A percentile compares a stretch with the other conserved stretches of the same genome.
Evolutionary conservation across 345 rosid species (phyloP).

Genomic region (Eutrema heterophyllum): DNA sequence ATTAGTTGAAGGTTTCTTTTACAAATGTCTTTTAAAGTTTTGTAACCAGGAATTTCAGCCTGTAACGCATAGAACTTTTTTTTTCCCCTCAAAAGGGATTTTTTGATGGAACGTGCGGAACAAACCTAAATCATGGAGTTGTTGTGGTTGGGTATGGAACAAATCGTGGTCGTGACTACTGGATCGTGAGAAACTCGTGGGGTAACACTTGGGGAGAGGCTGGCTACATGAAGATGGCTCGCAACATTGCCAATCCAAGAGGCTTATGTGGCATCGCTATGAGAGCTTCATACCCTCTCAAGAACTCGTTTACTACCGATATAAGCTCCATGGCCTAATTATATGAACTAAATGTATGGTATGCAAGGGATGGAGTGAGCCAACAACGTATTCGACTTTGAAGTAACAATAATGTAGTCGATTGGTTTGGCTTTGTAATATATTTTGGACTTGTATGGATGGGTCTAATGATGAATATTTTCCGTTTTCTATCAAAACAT

Average conservation of each 20-base stretch:
- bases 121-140: conserved; percentile 70
- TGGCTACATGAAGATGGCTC: conserved; percentile 66
- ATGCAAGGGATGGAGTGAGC: not conserved
- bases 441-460: not conserved
- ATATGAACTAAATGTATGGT: not conserved
- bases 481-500: no score
- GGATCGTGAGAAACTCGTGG: conserved; percentile 89
- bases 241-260: conserved; percentile 36
- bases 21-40: not conserved
- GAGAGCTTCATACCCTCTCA: conserved; percentile 78
- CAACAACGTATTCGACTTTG: not conserved
- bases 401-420: not conserved
- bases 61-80: no score
- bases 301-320: conserved; percentile 21
- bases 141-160: conserved; percentile 74
- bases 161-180: conserved; percentile 54
- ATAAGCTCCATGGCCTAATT: conserved; percentile 11
- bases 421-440: not conserved
- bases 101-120: conserved; percentile 15
- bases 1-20: not conserved
- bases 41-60: not conserved
- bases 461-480: not conserved
- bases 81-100: not conserved
- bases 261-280: conserved; percentile 85
- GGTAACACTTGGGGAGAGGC: conserved; percentile 67